These are phyloP conservation scores for Dendrobium huoshanense DNA, from an alignment of 106 monocot genomes.

Conservation along the genomic window DNA sequence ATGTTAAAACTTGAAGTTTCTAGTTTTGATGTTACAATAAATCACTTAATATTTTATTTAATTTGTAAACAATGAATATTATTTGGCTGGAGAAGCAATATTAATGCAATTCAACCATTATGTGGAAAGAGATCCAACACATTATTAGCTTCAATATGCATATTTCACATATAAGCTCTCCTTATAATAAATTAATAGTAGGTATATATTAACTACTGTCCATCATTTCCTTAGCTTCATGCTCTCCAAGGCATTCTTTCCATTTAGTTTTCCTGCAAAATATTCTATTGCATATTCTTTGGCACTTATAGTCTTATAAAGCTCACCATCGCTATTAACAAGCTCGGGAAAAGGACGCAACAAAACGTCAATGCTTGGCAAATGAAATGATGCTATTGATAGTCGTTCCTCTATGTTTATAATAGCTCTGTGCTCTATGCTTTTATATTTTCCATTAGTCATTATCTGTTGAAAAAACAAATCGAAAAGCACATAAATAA, in stretches of 20 bases:
- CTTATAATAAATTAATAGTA: no score
- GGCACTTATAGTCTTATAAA: constrained; percentile 9
- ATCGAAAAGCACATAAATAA: no score
- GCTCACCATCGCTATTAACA: not conserved
- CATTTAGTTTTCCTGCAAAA: constrained; percentile 11
- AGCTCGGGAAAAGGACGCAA: constrained; percentile 29
- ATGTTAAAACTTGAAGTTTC: no score
- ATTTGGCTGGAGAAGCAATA: no score
- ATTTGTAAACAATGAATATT: no score
- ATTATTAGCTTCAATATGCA: no score
- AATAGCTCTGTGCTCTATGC: constrained; percentile 43
- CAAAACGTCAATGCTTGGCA: not conserved
- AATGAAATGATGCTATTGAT: constrained; percentile 24
- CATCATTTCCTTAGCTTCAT: constrained; percentile 14
- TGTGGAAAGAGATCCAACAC: no score
- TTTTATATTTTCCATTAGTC: constrained; percentile 34
- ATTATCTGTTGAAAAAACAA: constrained; percentile 16
- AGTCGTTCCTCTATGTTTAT: constrained; percentile 24
- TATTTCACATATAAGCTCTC: no score
- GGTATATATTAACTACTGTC: no score
- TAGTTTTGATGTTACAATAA: no score
- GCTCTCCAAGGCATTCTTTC: constrained; percentile 12
- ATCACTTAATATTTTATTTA: no score
- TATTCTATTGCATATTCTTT: not conserved
- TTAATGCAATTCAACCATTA: no score